phyloP scores from a whole-genome alignment of 23 red algal genomes.

The Gracilaria vermiculophylla region DNA sequence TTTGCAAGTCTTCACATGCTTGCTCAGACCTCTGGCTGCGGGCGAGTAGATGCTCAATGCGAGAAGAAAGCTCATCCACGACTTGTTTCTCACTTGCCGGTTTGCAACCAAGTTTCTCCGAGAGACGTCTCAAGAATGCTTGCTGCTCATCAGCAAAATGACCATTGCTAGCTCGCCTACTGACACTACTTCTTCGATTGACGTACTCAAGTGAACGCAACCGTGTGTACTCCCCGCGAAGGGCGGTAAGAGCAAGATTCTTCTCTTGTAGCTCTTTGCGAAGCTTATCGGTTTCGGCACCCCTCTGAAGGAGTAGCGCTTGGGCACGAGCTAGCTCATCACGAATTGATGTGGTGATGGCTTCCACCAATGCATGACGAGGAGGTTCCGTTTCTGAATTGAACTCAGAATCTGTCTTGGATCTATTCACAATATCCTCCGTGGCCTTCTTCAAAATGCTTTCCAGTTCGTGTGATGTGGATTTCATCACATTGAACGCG shows the following conservation, averaged over 20 bases:
- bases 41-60: constrained; percentile 31
- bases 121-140: constrained; percentile 50
- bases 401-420: not conserved
- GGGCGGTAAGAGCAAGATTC: not conserved
- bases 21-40: constrained; percentile 23
- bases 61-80: constrained; percentile 21
- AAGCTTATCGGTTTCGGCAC: constrained; percentile 2
- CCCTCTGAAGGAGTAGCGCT: constrained; percentile 6
- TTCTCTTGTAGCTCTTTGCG: constrained; percentile 5
- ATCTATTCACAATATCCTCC: not conserved
- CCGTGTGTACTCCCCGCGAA: constrained; percentile 12
- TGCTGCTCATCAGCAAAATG: constrained; percentile 19
- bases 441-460: constrained; percentile 20
- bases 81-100: constrained; percentile 21
- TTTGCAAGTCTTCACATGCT: constrained; percentile 11
- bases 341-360: not conserved
- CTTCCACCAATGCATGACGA: constrained; percentile 17
- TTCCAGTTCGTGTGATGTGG: constrained; percentile 30
- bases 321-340: constrained; percentile 32
- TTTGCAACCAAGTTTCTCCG: constrained; percentile 35
- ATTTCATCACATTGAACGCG: constrained; percentile 10
- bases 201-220: not conserved
- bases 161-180: not conserved
- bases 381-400: not conserved
- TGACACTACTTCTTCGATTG: not conserved